Conservation (phyloP, 805 yeast genomes). For the Candida ascalaphidarum region DNA sequence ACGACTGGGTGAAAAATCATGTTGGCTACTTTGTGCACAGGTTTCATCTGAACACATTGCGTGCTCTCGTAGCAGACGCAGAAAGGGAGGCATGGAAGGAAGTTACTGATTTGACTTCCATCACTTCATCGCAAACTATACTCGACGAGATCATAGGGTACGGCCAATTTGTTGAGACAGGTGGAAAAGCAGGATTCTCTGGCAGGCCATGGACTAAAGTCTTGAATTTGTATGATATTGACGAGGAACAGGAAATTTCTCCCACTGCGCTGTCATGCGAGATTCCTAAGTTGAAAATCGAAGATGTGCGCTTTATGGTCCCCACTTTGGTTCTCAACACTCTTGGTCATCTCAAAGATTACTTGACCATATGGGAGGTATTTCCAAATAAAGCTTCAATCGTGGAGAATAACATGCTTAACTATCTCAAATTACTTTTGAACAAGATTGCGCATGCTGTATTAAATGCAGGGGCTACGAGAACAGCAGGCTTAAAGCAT, state of each 20-base stretch:
- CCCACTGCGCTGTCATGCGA: no score
- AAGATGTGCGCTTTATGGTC: conserved; percentile 15
- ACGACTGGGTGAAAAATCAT: conserved; percentile 61
- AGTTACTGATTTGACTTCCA: conserved; percentile 37
- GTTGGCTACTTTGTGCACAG: conserved; percentile 49
- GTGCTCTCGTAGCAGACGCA: conserved; percentile 37
- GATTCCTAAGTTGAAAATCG: conserved; percentile 7
- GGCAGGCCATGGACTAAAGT: conserved; percentile 19
- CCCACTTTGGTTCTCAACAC: conserved; percentile 18
- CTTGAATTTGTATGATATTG: conserved; percentile 14
- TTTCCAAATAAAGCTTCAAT: conserved; percentile 38
- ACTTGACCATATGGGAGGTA: conserved; percentile 46
- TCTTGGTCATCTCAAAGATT: conserved; percentile 33
- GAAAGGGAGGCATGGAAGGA: conserved; percentile 81
- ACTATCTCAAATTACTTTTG: conserved; percentile 38
- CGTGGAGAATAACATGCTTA: conserved; percentile 40
- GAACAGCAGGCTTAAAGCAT: conserved; percentile 65
- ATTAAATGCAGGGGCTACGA: conserved; percentile 67
- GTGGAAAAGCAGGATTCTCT: conserved; percentile 12
- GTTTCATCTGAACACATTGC: conserved; percentile 45
- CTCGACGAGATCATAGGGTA: conserved; percentile 17
- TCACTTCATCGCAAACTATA: conserved; percentile 17
- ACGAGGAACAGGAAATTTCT: no score
- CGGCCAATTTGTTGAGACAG: conserved; percentile 13
- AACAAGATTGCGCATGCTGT: conserved; percentile 51